A percentile compares a stretch with the other conserved stretches of the same genome.
Evolutionary conservation across 2,329 filamentous ascomycete genomes (phyloP).

Genomic region (Sporothrix curviconia): DNA sequence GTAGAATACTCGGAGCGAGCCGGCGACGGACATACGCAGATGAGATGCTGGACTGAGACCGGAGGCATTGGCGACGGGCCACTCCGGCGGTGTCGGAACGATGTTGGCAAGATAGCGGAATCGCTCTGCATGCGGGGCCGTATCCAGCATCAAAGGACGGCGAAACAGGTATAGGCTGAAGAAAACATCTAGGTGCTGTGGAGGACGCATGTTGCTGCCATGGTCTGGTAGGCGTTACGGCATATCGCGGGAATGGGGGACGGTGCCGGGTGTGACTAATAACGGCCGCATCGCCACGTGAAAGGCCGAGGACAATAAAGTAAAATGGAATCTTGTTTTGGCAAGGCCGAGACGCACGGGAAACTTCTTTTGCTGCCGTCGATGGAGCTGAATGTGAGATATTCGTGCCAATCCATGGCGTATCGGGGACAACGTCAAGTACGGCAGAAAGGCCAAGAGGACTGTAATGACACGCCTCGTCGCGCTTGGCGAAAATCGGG

Average conservation of each 20-base stretch:
- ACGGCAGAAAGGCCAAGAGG: slow-evolving; percentile 45
- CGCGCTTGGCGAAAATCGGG: slow-evolving; percentile 52
- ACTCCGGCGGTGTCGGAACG: slow-evolving; percentile 18
- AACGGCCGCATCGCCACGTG: slow-evolving; percentile 31
- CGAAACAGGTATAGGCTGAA: slow-evolving; percentile 40
- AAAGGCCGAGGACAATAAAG: slow-evolving; percentile 51
- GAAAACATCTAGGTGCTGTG: slow-evolving; percentile 29
- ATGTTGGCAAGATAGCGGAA: slow-evolving; percentile 21
- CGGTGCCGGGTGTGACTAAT: slow-evolving; percentile 39
- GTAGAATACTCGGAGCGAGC: slow-evolving; percentile 37
- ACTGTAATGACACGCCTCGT: slow-evolving; percentile 48
- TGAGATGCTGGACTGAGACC: slow-evolving; percentile 37
- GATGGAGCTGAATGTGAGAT: slow-evolving; percentile 45
- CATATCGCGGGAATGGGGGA: slow-evolving; percentile 38
- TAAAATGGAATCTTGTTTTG: slow-evolving; percentile 56
- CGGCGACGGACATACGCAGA: slow-evolving; percentile 40
- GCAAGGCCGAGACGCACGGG: slow-evolving; percentile 49
- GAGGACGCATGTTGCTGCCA: slow-evolving; percentile 29
- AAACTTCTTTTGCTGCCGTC: slow-evolving; percentile 48
- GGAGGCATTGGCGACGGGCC: slow-evolving; percentile 26
- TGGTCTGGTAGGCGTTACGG: slow-evolving; percentile 36
- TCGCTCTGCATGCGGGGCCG: slow-evolving; percentile 34
- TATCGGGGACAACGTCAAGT: slow-evolving; percentile 50
- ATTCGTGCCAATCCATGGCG: slow-evolving; percentile 47
- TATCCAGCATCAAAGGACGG: slow-evolving; percentile 40